phyloP scores from a whole-genome alignment of 306 rosid genomes.

The Mimosa pudica region DNA sequence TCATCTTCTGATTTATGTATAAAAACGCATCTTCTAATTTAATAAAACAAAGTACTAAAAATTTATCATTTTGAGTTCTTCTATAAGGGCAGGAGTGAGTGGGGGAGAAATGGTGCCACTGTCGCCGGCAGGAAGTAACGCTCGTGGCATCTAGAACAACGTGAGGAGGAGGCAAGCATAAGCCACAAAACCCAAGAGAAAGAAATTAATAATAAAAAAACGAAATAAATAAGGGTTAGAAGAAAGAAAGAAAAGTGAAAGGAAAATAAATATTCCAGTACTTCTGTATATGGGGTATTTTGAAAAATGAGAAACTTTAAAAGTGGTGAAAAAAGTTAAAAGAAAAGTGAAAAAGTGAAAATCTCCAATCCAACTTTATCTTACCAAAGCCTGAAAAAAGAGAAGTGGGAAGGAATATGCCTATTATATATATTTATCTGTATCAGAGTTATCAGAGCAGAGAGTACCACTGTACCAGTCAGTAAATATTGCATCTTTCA shows the following conservation, averaged over 20 bases:
- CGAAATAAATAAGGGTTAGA: no score
- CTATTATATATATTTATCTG: conserved; percentile 2
- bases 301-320: conserved; percentile 17
- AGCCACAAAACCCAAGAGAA: neutral
- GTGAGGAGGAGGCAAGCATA: conserved; percentile 24
- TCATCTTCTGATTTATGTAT: no score
- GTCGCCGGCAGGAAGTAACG: conserved; percentile 19
- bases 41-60: no score
- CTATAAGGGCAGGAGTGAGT: neutral
- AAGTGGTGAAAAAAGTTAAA: conserved; percentile 39
- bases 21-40: no score
- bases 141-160: conserved; percentile 43
- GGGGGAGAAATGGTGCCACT: neutral
- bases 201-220: neutral
- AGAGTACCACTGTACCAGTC: neutral
- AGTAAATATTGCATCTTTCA: neutral
- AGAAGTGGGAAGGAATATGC: conserved; percentile 23
- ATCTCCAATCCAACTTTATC: conserved; percentile 31
- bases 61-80: neutral
- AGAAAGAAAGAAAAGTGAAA: neutral
- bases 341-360: conserved; percentile 41
- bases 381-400: conserved; percentile 10
- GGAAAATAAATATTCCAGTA: neutral
- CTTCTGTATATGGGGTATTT: neutral
- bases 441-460: neutral